Conservation (phyloP, 441 rosid genomes). For the Bruguiera hainesii region DNA sequence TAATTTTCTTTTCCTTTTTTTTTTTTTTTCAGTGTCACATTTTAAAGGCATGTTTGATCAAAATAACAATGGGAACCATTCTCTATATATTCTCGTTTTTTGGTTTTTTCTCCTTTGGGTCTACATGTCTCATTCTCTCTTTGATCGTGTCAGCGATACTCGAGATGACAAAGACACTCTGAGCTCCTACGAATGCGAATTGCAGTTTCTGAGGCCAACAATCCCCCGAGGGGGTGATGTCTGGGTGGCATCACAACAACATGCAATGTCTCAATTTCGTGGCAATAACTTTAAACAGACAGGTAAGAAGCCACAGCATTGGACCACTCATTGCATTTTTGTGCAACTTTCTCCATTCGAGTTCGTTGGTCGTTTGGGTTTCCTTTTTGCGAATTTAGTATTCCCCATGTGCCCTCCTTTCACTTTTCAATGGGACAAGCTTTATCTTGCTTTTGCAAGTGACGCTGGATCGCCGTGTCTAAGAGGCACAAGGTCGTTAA, state of each 20-base stretch:
- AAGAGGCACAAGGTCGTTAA: not conserved
- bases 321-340: not conserved
- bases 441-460: not conserved
- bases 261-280: not conserved
- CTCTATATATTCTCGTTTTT: too few relatives aligned
- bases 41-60: too few relatives aligned
- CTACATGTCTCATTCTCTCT: too few relatives aligned
- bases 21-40: too few relatives aligned
- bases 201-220: not conserved
- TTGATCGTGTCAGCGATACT: too few relatives aligned
- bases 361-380: slow-evolving; percentile 9
- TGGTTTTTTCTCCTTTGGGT: too few relatives aligned
- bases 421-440: slow-evolving; percentile 5
- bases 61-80: too few relatives aligned
- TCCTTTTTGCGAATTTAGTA: not conserved
- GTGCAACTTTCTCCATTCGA: slow-evolving; percentile 8
- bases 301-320: not conserved
- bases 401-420: not conserved
- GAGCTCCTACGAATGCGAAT: too few relatives aligned
- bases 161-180: too few relatives aligned
- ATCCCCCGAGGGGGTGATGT: slow-evolving; percentile 4
- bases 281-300: not conserved
- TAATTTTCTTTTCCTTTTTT: too few relatives aligned
- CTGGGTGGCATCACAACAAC: not conserved
- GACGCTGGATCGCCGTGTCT: not conserved